Percentiles rank a stretch among this genome's conserved stretches.
These are phyloP conservation scores for Neopestalotiopsis sp. DNA, from an alignment of 2,329 filamentous ascomycete species.

Conservation along the genomic window DNA sequence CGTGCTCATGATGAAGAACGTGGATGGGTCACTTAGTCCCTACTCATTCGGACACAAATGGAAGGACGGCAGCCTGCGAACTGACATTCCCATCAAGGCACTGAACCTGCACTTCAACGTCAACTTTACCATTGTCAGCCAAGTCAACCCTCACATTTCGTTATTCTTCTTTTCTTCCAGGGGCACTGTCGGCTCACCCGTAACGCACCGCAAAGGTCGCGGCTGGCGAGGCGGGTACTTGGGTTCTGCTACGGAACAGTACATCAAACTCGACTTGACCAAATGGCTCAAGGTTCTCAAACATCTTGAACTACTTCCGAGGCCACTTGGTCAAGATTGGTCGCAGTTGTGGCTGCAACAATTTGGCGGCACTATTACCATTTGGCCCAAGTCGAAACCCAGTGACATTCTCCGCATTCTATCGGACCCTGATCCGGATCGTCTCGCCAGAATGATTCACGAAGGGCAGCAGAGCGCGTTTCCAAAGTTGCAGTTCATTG, in stretches of 20 bases:
- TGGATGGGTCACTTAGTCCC: slow-evolving; percentile 77
- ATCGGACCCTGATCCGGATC: slow-evolving; percentile 75
- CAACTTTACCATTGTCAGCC: slow-evolving; percentile 88
- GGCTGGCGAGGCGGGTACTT: slow-evolving; percentile 97
- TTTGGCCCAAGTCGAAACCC: slow-evolving; percentile 84
- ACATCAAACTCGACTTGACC: slow-evolving; percentile 92
- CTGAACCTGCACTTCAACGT: slow-evolving; percentile 98
- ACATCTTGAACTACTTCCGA: slow-evolving; percentile 88
- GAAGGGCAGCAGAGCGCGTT: slow-evolving; percentile 89
- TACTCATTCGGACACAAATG: slow-evolving; percentile 99
- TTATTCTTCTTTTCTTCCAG: slow-evolving; percentile 98
- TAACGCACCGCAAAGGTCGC: slow-evolving; percentile 89
- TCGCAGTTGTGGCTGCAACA: slow-evolving; percentile 94
- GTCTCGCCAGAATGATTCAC: slow-evolving; percentile 86
- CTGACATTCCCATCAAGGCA: slow-evolving; percentile 92
- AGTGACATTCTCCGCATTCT: slow-evolving; percentile 88
- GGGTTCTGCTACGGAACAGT: slow-evolving; percentile 90
- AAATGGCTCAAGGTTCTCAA: slow-evolving; percentile 97
- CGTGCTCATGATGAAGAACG: slow-evolving; percentile 88
- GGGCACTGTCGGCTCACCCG: slow-evolving; percentile 88
- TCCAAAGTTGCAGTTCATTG: slow-evolving; percentile 89
- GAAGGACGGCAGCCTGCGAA: slow-evolving; percentile 95
- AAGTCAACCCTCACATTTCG: slow-evolving; percentile 97
- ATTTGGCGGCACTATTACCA: slow-evolving; percentile 92
- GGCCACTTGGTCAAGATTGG: slow-evolving; percentile 94